A percentile compares a stretch with the other conserved stretches of the same genome.
These are phyloP conservation scores for Calonectria crousiana DNA, from an alignment of 2,329 filamentous ascomycete species.

Conservation along the genomic window DNA sequence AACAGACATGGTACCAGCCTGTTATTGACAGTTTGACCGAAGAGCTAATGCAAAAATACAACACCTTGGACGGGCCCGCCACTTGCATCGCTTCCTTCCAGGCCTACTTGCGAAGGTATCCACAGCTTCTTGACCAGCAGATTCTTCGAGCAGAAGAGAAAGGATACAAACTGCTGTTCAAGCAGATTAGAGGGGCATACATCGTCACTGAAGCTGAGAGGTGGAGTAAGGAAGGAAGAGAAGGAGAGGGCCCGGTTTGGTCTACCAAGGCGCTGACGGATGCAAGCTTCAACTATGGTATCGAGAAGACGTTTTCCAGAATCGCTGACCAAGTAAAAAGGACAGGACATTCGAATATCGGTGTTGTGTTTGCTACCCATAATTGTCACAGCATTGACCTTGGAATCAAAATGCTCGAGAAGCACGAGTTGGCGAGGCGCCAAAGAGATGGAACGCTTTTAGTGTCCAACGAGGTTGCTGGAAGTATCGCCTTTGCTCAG, in stretches of 20 bases:
- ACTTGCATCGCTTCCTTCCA: slow-evolving; percentile 39
- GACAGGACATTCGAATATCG: slow-evolving; percentile 21
- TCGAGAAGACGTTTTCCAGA: slow-evolving; percentile 25
- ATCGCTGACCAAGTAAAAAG: slow-evolving; percentile 19
- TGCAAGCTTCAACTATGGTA: slow-evolving; percentile 30
- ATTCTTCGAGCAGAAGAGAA: slow-evolving; percentile 33
- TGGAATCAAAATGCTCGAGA: slow-evolving; percentile 23
- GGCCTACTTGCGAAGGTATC: slow-evolving; percentile 35
- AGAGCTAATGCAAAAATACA: slow-evolving; percentile 41
- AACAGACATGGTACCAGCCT: slow-evolving; percentile 38
- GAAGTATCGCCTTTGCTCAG: slow-evolving; percentile 30
- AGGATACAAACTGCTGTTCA: slow-evolving; percentile 38
- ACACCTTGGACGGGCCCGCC: slow-evolving; percentile 31
- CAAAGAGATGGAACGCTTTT: slow-evolving; percentile 5
- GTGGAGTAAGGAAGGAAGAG: slow-evolving; percentile 23
- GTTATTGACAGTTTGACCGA: slow-evolving; percentile 35
- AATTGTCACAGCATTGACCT: slow-evolving; percentile 31
- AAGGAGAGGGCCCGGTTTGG: slow-evolving; percentile 26
- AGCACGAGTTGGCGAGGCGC: slow-evolving; percentile 18
- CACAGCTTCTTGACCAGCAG: slow-evolving; percentile 37
- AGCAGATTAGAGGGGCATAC: slow-evolving; percentile 28
- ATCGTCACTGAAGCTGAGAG: slow-evolving; percentile 28
- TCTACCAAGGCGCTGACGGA: slow-evolving; percentile 22
- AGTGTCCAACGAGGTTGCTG: slow-evolving; percentile 19
- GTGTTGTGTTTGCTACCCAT: slow-evolving; percentile 28